Conservation (phyloP, 1,284 basidiomycete genomes). For the Rugosomyces carneus region DNA sequence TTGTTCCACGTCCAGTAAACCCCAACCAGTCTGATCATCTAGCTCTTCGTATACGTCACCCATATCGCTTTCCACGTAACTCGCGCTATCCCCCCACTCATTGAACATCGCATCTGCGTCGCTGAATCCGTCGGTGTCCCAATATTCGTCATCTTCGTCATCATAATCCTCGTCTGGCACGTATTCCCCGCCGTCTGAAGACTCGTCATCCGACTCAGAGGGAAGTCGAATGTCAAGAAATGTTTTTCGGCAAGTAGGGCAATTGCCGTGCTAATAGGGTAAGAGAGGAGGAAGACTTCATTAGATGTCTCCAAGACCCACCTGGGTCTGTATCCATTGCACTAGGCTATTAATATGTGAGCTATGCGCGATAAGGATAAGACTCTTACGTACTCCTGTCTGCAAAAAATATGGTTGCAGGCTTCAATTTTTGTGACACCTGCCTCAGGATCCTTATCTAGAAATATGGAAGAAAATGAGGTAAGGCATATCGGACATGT, state of each 20-base stretch:
- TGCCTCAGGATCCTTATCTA: slow-evolving; percentile 21
- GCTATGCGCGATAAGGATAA: background rate
- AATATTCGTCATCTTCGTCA: slow-evolving; percentile 40
- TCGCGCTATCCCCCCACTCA: slow-evolving; percentile 23
- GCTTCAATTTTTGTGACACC: slow-evolving; percentile 51
- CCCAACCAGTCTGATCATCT: slow-evolving; percentile 18
- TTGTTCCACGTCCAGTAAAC: slow-evolving; percentile 29
- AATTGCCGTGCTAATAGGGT: slow-evolving; percentile 54
- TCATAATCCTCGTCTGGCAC: slow-evolving; percentile 45
- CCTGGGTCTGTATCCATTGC: slow-evolving; percentile 58
- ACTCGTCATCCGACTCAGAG: slow-evolving; percentile 54
- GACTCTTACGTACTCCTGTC: slow-evolving; percentile 44
- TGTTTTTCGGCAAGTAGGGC: slow-evolving; percentile 55
- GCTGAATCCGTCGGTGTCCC: slow-evolving; percentile 33
- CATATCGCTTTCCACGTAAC: slow-evolving; percentile 14
- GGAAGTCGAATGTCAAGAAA: slow-evolving; percentile 50
- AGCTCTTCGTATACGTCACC: slow-evolving; percentile 12
- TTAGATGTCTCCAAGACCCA: slow-evolving; percentile 23
- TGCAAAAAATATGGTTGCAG: slow-evolving; percentile 65
- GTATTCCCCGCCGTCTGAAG: slow-evolving; percentile 62
- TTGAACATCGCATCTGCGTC: slow-evolving; percentile 27
- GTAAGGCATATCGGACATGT: slow-evolving; percentile 60
- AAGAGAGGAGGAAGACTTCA: background rate
- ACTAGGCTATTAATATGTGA: slow-evolving; percentile 35
- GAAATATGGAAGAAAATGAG: slow-evolving; percentile 40